These are phyloP conservation scores for Claviceps humidiphila DNA, from an alignment of 2,329 filamentous ascomycete genomes.

Conservation along the genomic window DNA sequence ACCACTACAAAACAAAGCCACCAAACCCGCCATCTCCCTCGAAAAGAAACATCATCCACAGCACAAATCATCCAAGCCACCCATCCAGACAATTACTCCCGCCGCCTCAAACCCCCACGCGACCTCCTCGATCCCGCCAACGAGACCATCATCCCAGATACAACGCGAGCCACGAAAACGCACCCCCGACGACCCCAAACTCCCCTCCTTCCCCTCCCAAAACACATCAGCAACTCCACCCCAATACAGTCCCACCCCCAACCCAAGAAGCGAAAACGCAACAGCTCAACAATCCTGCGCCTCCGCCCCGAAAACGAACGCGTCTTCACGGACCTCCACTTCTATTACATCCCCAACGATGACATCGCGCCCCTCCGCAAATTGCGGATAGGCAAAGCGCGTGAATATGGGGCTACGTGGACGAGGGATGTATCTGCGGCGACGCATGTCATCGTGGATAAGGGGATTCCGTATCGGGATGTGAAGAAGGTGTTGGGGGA, in stretches of 20 bases:
- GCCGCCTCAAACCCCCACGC: neutral
- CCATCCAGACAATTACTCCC: slow-evolving; percentile 6
- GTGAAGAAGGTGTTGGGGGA: slow-evolving; percentile 35
- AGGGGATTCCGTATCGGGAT: slow-evolving; percentile 47
- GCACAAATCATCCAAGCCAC: slow-evolving; percentile 18
- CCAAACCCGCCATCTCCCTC: neutral
- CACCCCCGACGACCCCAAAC: slow-evolving; percentile 14
- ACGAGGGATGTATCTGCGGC: slow-evolving; percentile 43
- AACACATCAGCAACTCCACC: no score
- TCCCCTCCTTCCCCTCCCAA: neutral
- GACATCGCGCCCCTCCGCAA: slow-evolving; percentile 55
- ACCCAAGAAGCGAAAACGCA: slow-evolving; percentile 32
- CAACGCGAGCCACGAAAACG: slow-evolving; percentile 17
- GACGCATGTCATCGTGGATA: slow-evolving; percentile 73
- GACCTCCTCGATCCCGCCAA: slow-evolving; percentile 6
- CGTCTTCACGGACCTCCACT: slow-evolving; percentile 47
- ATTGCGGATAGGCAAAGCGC: slow-evolving; percentile 59
- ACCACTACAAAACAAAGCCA: no score
- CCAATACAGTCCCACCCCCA: slow-evolving; percentile 2
- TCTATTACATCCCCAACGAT: slow-evolving; percentile 73
- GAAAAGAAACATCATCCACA: neutral
- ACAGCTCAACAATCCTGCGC: slow-evolving; percentile 21
- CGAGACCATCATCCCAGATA: slow-evolving; percentile 17
- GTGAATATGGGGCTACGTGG: slow-evolving; percentile 65
- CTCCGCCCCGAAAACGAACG: slow-evolving; percentile 37